Percentiles rank a stretch among this genome's conserved stretches.
These are phyloP conservation scores for Inosperma sp. DNA, from an alignment of 768 basidiomycete genomes.

Conservation along the genomic window DNA sequence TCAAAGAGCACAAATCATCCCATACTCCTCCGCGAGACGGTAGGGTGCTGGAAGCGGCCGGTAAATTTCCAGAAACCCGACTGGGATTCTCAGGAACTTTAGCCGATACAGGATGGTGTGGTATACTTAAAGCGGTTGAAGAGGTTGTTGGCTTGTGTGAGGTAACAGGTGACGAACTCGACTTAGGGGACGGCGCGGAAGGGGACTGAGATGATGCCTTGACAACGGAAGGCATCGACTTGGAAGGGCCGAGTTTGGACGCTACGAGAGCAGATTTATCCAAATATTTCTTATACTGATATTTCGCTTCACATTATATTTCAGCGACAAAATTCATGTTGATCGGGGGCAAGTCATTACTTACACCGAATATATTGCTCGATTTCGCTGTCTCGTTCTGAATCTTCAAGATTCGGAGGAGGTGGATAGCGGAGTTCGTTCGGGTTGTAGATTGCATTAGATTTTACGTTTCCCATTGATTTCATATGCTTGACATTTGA, in stretches of 20 bases:
- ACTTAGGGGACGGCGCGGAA: conserved; percentile 13
- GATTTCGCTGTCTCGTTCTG: conserved; percentile 82
- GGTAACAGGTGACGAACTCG: conserved; percentile 20
- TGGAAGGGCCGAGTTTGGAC: conserved; percentile 43
- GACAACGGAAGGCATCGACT: conserved; percentile 31
- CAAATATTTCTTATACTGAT: conserved; percentile 70
- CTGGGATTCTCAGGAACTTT: not conserved
- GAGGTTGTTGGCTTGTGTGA: conserved; percentile 11
- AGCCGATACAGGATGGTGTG: no score
- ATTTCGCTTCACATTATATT: conserved; percentile 70
- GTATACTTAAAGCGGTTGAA: conserved; percentile 7
- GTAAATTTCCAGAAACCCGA: not conserved
- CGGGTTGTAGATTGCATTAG: conserved; percentile 78
- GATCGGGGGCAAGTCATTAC: conserved; percentile 20
- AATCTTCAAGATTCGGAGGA: conserved; percentile 71
- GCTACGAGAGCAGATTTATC: conserved; percentile 44
- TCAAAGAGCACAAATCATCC: conserved; percentile 55
- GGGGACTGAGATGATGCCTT: not conserved
- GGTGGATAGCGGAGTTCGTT: conserved; percentile 80
- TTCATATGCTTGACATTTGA: conserved; percentile 59
- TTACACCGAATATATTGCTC: conserved; percentile 86
- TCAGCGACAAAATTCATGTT: not conserved
- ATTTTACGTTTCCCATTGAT: conserved; percentile 73
- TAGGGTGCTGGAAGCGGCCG: not conserved
- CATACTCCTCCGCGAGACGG: conserved; percentile 44